Evolutionary conservation across 495 filamentous ascomycete genomes (phyloP).

Genomic region (Aspergillus taichungensis): DNA sequence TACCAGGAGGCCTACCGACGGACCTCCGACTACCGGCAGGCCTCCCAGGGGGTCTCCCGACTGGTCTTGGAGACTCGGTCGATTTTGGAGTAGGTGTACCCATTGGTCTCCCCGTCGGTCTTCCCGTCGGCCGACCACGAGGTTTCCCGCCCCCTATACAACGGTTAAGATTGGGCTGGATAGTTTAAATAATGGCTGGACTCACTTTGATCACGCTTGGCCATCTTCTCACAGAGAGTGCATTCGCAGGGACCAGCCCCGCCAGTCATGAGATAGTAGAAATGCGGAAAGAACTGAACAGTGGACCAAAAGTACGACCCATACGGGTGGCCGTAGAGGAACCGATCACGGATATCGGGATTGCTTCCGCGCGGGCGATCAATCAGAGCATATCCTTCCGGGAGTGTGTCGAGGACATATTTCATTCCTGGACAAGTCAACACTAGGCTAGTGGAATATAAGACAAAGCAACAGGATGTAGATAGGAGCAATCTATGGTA

Average conservation of each 20-base stretch:
- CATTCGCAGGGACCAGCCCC: constrained; percentile 26
- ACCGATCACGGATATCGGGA: constrained; percentile 34
- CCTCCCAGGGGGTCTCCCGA: neutral
- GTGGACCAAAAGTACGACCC: constrained; percentile 43
- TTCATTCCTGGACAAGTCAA: constrained; percentile 23
- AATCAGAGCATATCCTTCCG: constrained; percentile 44
- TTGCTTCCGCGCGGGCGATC: constrained; percentile 33
- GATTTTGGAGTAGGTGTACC: neutral
- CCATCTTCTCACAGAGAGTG: constrained; percentile 24
- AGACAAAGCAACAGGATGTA: neutral
- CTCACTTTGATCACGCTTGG: constrained; percentile 8
- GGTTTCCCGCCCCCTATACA: constrained; percentile 16
- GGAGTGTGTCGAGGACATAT: constrained; percentile 45
- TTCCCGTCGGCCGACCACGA: constrained; percentile 1
- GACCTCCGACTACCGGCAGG: neutral
- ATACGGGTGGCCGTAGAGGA: constrained; percentile 48
- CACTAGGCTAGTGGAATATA: constrained; percentile 3
- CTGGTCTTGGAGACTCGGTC: neutral
- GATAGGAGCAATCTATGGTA: neutral
- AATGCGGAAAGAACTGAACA: constrained; percentile 48
- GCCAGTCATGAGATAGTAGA: constrained; percentile 46
- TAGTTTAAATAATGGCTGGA: no score
- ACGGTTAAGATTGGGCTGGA: no score
- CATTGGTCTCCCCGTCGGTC: neutral
- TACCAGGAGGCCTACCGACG: constrained; percentile 5